Conservation (phyloP, 1,139 yeast species). For the Suhomyces kunorum region DNA sequence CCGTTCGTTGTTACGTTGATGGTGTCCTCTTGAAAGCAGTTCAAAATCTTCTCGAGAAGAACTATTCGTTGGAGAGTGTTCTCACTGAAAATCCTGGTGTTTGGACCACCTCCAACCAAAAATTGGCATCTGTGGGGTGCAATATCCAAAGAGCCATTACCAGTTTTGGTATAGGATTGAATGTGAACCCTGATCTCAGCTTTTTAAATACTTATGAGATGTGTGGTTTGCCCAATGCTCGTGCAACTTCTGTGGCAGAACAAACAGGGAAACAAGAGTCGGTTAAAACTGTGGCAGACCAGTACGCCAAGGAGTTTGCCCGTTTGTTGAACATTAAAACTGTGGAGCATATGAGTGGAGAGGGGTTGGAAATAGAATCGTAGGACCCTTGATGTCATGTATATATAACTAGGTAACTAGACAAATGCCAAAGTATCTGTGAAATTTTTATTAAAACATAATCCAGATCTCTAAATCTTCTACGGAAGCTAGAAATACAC, state of each 20-base stretch:
- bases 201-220: constrained; percentile 73
- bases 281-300: constrained; percentile 49
- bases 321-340: constrained; percentile 44
- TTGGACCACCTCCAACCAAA: constrained; percentile 61
- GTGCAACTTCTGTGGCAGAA: constrained; percentile 39
- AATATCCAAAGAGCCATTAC: constrained; percentile 84
- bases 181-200: constrained; percentile 70
- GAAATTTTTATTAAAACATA: neutral
- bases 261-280: constrained; percentile 18
- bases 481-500: constrained; percentile 2
- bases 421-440: no score
- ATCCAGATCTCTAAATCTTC: neutral
- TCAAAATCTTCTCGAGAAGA: constrained; percentile 49
- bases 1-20: constrained; percentile 74
- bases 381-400: neutral
- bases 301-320: constrained; percentile 56
- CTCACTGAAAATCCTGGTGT: constrained; percentile 81
- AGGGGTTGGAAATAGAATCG: constrained; percentile 20
- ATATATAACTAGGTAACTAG: no score
- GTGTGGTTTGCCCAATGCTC: constrained; percentile 76
- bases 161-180: constrained; percentile 86
- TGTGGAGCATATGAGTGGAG: constrained; percentile 47
- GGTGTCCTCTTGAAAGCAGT: constrained; percentile 66
- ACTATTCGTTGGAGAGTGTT: constrained; percentile 44
- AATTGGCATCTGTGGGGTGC: constrained; percentile 89